Evolutionary conservation across 345 rosid species (phyloP).

Genomic region (Eucalyptus viminalis): DNA sequence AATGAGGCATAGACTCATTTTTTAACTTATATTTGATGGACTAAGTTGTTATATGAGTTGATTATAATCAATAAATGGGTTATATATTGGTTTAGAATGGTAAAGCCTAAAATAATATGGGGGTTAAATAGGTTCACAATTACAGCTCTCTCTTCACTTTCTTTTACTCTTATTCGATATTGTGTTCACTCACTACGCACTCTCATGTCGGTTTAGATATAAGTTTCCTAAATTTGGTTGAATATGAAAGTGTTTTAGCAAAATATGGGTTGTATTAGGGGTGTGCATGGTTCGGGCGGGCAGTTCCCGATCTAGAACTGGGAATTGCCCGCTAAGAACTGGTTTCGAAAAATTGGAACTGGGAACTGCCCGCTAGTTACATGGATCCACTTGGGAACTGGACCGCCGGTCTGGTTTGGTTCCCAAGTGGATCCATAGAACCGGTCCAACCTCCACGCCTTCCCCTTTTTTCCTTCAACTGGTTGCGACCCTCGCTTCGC

Average conservation of each 20-base stretch:
- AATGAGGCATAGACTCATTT: neutral
- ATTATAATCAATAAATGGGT: no score
- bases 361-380: rapidly evolving
- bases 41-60: neutral
- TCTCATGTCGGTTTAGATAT: neutral
- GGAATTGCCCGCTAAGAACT: rapidly evolving
- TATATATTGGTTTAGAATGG: neutral
- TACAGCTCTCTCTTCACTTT: neutral
- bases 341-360: no score
- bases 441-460: no score
- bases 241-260: neutral
- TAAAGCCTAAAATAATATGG: no score
- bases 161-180: no score
- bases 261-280: neutral
- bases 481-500: no score
- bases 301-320: rapidly evolving
- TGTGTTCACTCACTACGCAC: neutral
- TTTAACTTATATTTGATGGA: no score
- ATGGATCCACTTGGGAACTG: no score
- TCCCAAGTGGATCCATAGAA: no score
- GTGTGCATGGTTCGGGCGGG: no score
- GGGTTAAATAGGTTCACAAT: no score
- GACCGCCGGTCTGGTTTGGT: rapidly evolving
- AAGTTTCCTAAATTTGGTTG: neutral
- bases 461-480: no score